Evolutionary conservation across 805 yeast species (phyloP).

Genomic region (Candida coquimbonensis): DNA sequence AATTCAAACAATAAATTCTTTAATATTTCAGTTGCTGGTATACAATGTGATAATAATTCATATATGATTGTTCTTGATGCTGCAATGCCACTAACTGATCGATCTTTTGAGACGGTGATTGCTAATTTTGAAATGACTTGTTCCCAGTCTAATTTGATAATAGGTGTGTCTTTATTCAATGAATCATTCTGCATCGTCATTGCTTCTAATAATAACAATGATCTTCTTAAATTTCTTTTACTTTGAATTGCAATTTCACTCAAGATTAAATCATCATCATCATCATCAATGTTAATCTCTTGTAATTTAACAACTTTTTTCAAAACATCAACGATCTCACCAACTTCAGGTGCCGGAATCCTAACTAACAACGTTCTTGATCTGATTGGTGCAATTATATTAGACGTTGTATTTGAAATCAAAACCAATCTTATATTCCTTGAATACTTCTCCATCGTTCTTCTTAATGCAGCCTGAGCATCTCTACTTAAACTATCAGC

Average conservation of each 20-base stretch:
- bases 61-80: conserved; percentile 64
- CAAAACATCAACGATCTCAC: conserved; percentile 54
- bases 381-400: conserved; percentile 88
- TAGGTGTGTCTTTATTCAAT: conserved; percentile 38
- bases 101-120: conserved; percentile 46
- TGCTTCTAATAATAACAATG: conserved; percentile 77
- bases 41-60: conserved; percentile 87
- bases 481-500: conserved; percentile 87
- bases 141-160: conserved; percentile 85
- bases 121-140: conserved; percentile 67
- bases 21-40: conserved; percentile 78
- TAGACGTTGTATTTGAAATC: conserved; percentile 84
- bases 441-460: conserved; percentile 95
- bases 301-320: conserved; percentile 52
- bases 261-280: conserved; percentile 34
- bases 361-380: conserved; percentile 88
- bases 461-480: conserved; percentile 91
- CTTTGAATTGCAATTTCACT: conserved; percentile 46
- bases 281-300: conserved; percentile 28
- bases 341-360: conserved; percentile 68
- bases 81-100: conserved; percentile 50
- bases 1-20: conserved; percentile 51
- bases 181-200: conserved; percentile 61
- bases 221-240: conserved; percentile 70
- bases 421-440: conserved; percentile 76